Conservation (phyloP, 257 asterid species). For the Lycium barbarum region DNA sequence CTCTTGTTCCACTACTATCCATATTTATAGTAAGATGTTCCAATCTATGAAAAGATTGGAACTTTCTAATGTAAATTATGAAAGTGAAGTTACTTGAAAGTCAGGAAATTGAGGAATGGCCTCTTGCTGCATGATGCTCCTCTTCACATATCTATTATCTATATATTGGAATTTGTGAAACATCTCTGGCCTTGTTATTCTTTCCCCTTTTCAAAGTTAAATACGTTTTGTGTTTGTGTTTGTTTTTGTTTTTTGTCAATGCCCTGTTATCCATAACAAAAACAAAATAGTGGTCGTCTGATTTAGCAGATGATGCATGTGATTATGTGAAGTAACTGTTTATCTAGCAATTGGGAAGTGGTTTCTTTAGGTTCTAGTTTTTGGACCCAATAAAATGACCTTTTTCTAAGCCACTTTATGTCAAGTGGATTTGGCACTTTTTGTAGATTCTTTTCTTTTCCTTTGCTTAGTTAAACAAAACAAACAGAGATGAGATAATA, state of each 20-base stretch:
- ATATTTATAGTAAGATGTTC: not conserved
- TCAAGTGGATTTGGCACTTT: constrained; percentile 28
- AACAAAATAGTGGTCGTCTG: not conserved
- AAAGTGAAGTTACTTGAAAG: not conserved
- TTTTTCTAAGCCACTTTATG: not conserved
- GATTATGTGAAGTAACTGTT: not conserved
- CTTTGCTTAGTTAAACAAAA: no score
- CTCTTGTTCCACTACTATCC: not conserved
- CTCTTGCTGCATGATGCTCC: not conserved
- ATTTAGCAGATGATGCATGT: not conserved
- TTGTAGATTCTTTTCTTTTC: no score
- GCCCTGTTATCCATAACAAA: not conserved
- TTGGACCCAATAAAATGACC: constrained; percentile 17
- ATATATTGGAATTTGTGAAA: not conserved
- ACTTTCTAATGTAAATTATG: not conserved
- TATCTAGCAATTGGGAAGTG: not conserved
- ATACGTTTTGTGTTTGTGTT: not conserved
- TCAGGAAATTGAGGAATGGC: not conserved
- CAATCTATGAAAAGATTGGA: not conserved
- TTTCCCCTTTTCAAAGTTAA: not conserved
- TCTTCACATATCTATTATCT: not conserved
- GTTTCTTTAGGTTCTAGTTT: constrained; percentile 19
- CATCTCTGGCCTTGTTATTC: not conserved
- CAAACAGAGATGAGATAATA: no score
- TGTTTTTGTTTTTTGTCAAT: not conserved